These are phyloP conservation scores for Phialocephala sp. DNA, from an alignment of 2,329 filamentous ascomycete species.

Conservation along the genomic window DNA sequence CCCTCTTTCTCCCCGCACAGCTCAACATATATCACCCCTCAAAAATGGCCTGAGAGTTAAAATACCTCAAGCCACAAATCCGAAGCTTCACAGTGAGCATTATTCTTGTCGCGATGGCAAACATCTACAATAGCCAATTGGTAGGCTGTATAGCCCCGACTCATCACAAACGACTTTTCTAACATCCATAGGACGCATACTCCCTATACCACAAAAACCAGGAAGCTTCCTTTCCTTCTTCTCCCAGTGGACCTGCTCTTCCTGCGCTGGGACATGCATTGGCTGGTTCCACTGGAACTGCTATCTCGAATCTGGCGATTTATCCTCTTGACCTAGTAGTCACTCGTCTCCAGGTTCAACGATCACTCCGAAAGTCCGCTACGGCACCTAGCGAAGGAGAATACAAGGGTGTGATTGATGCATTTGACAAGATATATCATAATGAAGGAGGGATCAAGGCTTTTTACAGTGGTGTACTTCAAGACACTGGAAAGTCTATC, in stretches of 20 bases:
- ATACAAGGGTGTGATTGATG: conserved; percentile 72
- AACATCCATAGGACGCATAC: conserved; percentile 38
- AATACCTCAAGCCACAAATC: not conserved
- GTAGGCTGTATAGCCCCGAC: conserved; percentile 37
- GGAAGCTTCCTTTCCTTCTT: conserved; percentile 40
- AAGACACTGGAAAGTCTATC: conserved; percentile 70
- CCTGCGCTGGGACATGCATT: conserved; percentile 82
- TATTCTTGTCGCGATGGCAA: conserved; percentile 34
- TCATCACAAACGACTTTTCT: not conserved
- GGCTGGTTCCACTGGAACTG: conserved; percentile 79
- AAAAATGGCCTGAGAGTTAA: not conserved
- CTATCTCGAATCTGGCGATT: conserved; percentile 76
- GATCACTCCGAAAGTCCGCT: conserved; percentile 54
- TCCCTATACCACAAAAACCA: conserved; percentile 44
- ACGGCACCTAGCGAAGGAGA: conserved; percentile 45
- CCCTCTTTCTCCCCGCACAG: conserved; percentile 10
- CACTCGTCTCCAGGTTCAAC: conserved; percentile 81
- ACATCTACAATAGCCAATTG: conserved; percentile 51
- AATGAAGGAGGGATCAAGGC: conserved; percentile 71
- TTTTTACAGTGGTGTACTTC: conserved; percentile 70
- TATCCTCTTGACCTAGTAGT: conserved; percentile 86
- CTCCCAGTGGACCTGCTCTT: conserved; percentile 51
- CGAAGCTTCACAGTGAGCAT: not conserved
- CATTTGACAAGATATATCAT: conserved; percentile 71
- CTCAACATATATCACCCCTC: not conserved